phyloP scores from a whole-genome alignment of 176 grass and related monocot species.

The Bolboschoenus planiculmis region DNA sequence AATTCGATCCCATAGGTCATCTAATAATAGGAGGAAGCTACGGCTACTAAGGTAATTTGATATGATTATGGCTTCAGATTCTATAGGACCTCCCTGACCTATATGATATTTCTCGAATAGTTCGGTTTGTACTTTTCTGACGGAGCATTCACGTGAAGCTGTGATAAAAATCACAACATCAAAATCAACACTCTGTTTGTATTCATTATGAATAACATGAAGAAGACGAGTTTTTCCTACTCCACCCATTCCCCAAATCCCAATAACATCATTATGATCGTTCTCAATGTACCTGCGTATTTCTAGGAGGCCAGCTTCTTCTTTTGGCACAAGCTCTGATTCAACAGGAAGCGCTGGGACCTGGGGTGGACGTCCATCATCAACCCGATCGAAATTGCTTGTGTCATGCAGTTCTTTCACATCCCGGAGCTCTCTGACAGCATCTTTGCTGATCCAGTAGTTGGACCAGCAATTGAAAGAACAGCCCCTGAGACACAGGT shows the following conservation, averaged over 20 bases:
- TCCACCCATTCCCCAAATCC: constrained; percentile 29
- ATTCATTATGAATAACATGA: constrained; percentile 21
- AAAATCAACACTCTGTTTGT: background rate
- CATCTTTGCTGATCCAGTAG: background rate
- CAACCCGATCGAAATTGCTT: background rate
- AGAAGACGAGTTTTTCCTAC: constrained; percentile 35
- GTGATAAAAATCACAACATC: constrained; percentile 21
- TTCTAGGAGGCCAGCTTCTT: constrained; percentile 4
- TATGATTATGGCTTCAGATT: constrained; percentile 9
- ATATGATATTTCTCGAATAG: constrained; percentile 15
- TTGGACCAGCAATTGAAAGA: background rate
- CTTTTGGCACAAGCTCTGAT: background rate
- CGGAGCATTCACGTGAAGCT: constrained; percentile 19
- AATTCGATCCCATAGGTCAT: constrained; percentile 28
- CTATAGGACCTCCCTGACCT: background rate
- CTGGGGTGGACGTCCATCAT: background rate
- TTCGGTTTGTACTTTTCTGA: constrained; percentile 20
- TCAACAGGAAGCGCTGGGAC: background rate
- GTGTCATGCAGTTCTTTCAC: background rate
- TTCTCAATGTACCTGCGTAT: constrained; percentile 16
- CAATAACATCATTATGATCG: constrained; percentile 11
- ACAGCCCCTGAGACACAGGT: background rate
- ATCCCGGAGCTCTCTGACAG: background rate
- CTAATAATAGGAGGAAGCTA: constrained; percentile 32
- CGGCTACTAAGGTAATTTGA: constrained; percentile 2